Conservation (phyloP, 345 rosid species). For the Raphanus sativus region DNA sequence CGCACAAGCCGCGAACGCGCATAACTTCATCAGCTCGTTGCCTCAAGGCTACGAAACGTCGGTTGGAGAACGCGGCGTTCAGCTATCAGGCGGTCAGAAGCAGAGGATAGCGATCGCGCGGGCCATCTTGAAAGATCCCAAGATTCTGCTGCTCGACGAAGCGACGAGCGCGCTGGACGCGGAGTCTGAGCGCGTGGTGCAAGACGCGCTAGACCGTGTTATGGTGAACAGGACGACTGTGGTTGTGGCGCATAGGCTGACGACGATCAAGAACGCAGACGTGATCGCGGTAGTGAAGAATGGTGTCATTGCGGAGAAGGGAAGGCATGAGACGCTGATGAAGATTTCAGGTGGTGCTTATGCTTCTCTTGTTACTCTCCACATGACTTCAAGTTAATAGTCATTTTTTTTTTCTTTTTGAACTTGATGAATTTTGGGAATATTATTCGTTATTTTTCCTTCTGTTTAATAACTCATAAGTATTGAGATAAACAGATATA, state of each 20-base stretch:
- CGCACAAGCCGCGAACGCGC: conserved; percentile 57
- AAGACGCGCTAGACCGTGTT: conserved; percentile 45
- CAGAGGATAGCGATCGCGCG: conserved; percentile 70
- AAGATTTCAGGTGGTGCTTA: conserved; percentile 46
- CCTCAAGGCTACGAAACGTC: conserved; percentile 42
- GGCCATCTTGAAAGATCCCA: conserved; percentile 58
- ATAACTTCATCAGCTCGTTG: conserved; percentile 53
- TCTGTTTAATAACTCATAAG: conserved; percentile 5
- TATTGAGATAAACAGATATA: conserved; percentile 1
- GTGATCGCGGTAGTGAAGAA: conserved; percentile 51
- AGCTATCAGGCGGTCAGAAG: conserved; percentile 79
- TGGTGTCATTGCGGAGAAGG: conserved; percentile 51
- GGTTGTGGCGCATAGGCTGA: conserved; percentile 52
- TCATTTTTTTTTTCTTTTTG: not conserved
- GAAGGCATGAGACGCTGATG: conserved; percentile 51
- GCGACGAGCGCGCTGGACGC: conserved; percentile 79
- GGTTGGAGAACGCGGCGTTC: conserved; percentile 39
- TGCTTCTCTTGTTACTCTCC: conserved; percentile 50
- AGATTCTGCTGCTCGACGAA: conserved; percentile 63
- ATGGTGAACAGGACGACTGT: conserved; percentile 47
- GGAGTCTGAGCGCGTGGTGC: conserved; percentile 64
- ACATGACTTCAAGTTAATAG: conserved; percentile 31
- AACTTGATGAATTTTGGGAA: not conserved
- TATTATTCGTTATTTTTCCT: not conserved
- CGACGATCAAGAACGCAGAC: conserved; percentile 53